These are phyloP conservation scores for Deinandra increscens DNA, from an alignment of 129 eudicot species.

Conservation along the genomic window DNA sequence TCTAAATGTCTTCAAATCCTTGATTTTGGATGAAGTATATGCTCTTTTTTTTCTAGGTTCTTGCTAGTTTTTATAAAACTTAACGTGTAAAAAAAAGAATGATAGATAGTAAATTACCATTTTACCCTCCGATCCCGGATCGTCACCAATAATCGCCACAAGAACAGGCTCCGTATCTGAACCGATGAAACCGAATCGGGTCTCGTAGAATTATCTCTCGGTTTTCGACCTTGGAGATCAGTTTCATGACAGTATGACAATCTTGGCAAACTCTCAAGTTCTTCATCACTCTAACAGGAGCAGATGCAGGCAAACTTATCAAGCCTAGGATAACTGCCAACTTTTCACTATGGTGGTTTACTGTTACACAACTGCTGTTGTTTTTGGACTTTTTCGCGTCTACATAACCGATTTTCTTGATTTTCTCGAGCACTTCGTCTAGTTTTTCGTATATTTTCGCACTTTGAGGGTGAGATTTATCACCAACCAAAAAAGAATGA, in stretches of 20 bases:
- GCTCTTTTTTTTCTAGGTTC: too few species aligned
- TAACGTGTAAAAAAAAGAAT: too few species aligned
- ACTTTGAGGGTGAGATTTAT: conserved; percentile 41
- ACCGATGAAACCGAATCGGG: conserved; percentile 47
- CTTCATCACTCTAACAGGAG: conserved; percentile 52
- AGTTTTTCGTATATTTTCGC: conserved; percentile 28
- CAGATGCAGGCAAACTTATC: conserved; percentile 36
- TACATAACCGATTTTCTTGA: conserved; percentile 35
- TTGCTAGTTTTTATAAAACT: too few species aligned
- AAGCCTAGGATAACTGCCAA: conserved; percentile 40
- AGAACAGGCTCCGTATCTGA: conserved; percentile 45
- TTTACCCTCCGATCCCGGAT: neutral
- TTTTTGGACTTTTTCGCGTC: neutral
- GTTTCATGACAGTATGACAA: conserved; percentile 44
- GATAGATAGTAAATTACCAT: conserved; percentile 1
- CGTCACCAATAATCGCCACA: conserved; percentile 48
- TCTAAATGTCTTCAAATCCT: neutral
- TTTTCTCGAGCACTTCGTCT: conserved; percentile 31
- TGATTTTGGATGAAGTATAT: neutral
- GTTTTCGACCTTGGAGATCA: conserved; percentile 38
- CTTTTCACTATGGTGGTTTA: conserved; percentile 43
- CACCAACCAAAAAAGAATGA: conserved; percentile 40
- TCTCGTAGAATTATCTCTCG: conserved; percentile 43
- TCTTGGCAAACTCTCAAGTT: conserved; percentile 48
- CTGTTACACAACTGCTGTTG: conserved; percentile 3